These are phyloP conservation scores for Penicillium vulpinum DNA, from an alignment of 2,329 filamentous ascomycete species.

Conservation along the genomic window DNA sequence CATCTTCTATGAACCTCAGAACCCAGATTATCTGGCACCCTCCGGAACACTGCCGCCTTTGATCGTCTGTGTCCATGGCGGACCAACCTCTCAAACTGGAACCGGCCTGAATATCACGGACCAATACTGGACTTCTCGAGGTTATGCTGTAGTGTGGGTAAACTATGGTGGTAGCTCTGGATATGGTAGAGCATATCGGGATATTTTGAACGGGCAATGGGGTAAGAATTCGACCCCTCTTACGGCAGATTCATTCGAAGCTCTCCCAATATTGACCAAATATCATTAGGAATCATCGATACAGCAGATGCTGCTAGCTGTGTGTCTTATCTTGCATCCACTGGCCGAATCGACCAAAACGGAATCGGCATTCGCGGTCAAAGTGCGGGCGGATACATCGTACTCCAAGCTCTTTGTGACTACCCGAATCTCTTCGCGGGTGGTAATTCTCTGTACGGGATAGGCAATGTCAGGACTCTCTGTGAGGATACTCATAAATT, in stretches of 20 bases:
- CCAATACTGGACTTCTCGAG: slow-evolving; percentile 56
- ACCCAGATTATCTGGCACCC: slow-evolving; percentile 44
- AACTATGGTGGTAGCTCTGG: slow-evolving; percentile 56
- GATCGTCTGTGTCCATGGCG: slow-evolving; percentile 38
- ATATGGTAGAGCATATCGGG: slow-evolving; percentile 52
- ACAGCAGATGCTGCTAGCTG: slow-evolving; percentile 51
- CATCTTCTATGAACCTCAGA: slow-evolving; percentile 53
- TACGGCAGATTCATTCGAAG: too few relatives aligned
- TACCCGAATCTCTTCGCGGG: slow-evolving; percentile 32
- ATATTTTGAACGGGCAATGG: slow-evolving; percentile 51
- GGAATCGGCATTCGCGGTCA: slow-evolving; percentile 51
- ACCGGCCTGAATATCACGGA: slow-evolving; percentile 45
- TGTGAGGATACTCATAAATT: slow-evolving; percentile 54
- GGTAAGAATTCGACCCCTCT: slow-evolving; percentile 34
- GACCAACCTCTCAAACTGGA: slow-evolving; percentile 46
- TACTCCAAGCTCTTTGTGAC: slow-evolving; percentile 48
- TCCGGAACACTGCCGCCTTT: slow-evolving; percentile 48
- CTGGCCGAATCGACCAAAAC: slow-evolving; percentile 37
- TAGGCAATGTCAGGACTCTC: slow-evolving; percentile 51
- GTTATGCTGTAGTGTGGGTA: slow-evolving; percentile 51
- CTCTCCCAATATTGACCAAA: neutral
- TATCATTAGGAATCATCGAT: slow-evolving; percentile 36
- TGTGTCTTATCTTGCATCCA: slow-evolving; percentile 42
- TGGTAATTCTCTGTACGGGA: slow-evolving; percentile 51
- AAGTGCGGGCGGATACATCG: slow-evolving; percentile 56